A percentile compares a stretch with the other conserved stretches of the same genome.
Evolutionary conservation across 2,329 filamentous ascomycete genomes (phyloP).

Genomic region (Penicillium sp.): DNA sequence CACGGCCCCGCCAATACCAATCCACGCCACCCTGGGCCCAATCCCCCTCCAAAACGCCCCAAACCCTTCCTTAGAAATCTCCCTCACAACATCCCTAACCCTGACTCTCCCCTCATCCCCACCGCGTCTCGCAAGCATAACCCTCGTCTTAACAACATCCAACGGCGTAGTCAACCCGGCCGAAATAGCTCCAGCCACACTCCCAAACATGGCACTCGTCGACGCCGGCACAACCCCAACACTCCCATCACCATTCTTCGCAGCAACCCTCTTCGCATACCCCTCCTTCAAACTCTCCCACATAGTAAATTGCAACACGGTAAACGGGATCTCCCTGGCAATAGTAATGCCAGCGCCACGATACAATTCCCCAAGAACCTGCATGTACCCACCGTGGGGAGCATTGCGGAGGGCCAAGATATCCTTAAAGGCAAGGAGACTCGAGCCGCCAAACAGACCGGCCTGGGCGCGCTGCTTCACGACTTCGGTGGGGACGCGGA

Average conservation of each 20-base stretch:
- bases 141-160: constrained; percentile 90
- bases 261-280: constrained; percentile 37
- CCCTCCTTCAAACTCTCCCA: constrained; percentile 80
- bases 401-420: constrained; percentile 56
- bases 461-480: constrained; percentile 95
- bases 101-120: too few relatives aligned
- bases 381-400: constrained; percentile 37
- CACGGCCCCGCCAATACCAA: constrained; percentile 84
- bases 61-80: constrained; percentile 50
- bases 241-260: too few relatives aligned
- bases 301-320: constrained; percentile 89
- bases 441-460: constrained; percentile 64
- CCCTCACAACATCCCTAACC: constrained; percentile 50
- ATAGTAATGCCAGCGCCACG: constrained; percentile 87
- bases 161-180: constrained; percentile 84
- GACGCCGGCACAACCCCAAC: constrained; percentile 63
- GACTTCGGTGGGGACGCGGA: constrained; percentile 90
- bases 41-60: constrained; percentile 44
- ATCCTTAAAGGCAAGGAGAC: constrained; percentile 56
- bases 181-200: constrained; percentile 71
- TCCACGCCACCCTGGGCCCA: constrained; percentile 84
- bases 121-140: constrained; percentile 77
- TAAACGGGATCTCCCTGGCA: constrained; percentile 92
- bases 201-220: constrained; percentile 79
- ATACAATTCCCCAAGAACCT: constrained; percentile 77